Conservation (phyloP, 345 rosid species). For the Linum tenue region DNA sequence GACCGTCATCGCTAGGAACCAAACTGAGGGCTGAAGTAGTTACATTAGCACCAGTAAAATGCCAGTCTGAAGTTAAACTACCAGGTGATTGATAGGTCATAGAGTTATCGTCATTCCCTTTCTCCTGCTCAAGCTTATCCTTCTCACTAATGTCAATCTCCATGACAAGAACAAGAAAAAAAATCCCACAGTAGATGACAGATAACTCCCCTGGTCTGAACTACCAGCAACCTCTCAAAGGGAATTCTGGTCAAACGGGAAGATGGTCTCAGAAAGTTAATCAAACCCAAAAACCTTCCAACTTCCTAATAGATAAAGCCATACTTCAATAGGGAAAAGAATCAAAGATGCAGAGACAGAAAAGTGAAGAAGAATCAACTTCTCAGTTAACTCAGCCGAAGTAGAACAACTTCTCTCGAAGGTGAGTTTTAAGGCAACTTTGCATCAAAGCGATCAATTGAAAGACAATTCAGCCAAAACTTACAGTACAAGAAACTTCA, state of each 20-base stretch:
- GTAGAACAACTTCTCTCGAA: neutral
- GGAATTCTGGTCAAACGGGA: constrained; percentile 16
- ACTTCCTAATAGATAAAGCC: neutral
- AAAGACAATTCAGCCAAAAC: constrained; percentile 15
- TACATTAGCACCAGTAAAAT: constrained; percentile 38
- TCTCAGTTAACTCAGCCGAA: neutral
- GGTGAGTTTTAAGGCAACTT: constrained; percentile 2
- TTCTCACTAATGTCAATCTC: constrained; percentile 57
- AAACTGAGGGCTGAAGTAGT: constrained; percentile 39
- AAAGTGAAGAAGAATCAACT: neutral
- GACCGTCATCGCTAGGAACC: constrained; percentile 37
- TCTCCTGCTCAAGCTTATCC: constrained; percentile 47
- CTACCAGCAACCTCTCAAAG: constrained; percentile 9
- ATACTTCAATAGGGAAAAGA: no score
- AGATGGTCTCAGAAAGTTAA: constrained; percentile 15
- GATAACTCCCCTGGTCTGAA: constrained; percentile 12
- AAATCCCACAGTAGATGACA: constrained; percentile 12
- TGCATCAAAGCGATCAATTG: constrained; percentile 12
- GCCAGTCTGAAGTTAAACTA: constrained; percentile 49
- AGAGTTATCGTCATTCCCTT: constrained; percentile 34
- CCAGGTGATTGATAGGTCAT: constrained; percentile 34
- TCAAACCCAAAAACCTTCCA: constrained; percentile 12
- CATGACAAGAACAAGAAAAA: constrained; percentile 16
- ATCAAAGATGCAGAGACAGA: neutral
- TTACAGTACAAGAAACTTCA: constrained; percentile 16